phyloP scores from a whole-genome alignment of 2,329 filamentous ascomycete species.

The Aspergillus udagawae region DNA sequence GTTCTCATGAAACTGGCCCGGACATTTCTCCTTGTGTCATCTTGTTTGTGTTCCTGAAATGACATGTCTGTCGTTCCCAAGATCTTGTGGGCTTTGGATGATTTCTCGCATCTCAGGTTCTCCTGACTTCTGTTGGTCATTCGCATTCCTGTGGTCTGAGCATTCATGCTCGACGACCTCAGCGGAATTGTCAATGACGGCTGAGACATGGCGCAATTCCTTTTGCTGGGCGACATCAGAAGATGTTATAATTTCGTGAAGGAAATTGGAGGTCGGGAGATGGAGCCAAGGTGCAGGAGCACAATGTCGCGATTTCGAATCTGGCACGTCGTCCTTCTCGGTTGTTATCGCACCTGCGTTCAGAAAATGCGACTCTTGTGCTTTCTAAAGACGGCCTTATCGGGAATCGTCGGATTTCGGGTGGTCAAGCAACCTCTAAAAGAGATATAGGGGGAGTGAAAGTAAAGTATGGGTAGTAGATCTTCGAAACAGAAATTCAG shows the following conservation, averaged over 20 bases:
- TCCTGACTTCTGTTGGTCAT: constrained; percentile 12
- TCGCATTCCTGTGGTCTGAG: constrained; percentile 7
- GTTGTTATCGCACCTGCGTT: background rate
- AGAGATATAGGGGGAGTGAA: background rate
- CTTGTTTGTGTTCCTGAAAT: constrained; percentile 17
- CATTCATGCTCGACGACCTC: constrained; percentile 16
- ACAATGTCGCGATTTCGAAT: background rate
- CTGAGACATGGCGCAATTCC: constrained; percentile 8
- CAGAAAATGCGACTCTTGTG: background rate
- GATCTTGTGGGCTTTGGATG: constrained; percentile 31
- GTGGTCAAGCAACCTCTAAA: background rate
- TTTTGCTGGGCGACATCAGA: background rate
- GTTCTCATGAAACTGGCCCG: constrained; percentile 41
- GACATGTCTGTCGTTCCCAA: constrained; percentile 27
- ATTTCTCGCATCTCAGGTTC: constrained; percentile 15
- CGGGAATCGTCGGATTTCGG: background rate
- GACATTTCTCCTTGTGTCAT: constrained; percentile 21
- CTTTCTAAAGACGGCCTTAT: background rate
- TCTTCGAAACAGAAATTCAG: background rate
- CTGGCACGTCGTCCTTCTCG: background rate
- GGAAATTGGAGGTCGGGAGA: background rate
- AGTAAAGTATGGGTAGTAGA: background rate
- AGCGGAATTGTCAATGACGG: constrained; percentile 12
- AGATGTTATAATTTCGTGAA: background rate
- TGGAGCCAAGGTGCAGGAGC: background rate